These are phyloP conservation scores for Cyberlindnera samutprakarnensis DNA, from an alignment of 805 yeast genomes.

Conservation along the genomic window DNA sequence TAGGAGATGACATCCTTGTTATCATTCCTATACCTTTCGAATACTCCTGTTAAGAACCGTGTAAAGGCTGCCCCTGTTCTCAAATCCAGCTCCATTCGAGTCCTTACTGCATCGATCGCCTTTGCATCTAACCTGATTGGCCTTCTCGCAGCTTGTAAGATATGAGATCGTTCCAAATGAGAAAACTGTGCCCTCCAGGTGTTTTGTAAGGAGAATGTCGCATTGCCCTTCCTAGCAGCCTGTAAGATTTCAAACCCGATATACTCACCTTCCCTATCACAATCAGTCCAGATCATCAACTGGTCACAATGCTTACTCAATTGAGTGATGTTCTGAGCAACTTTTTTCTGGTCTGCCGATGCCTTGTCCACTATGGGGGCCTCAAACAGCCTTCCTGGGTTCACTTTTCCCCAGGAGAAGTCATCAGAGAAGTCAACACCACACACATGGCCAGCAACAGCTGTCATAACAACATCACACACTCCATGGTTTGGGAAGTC, in stretches of 20 bases:
- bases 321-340: slow-evolving; percentile 57
- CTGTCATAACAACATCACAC: slow-evolving; percentile 83
- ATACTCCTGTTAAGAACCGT: slow-evolving; percentile 57
- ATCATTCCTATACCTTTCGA: slow-evolving; percentile 23
- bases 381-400: slow-evolving; percentile 59
- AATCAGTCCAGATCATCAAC: slow-evolving; percentile 96
- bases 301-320: slow-evolving; percentile 56
- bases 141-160: slow-evolving; percentile 62
- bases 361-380: slow-evolving; percentile 50
- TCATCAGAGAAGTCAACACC: slow-evolving; percentile 56
- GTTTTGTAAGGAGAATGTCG: slow-evolving; percentile 35
- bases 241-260: slow-evolving; percentile 78
- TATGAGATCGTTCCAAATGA: slow-evolving; percentile 73
- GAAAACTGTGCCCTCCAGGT: slow-evolving; percentile 79
- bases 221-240: slow-evolving; percentile 51
- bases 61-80: slow-evolving; percentile 89
- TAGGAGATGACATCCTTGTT: slow-evolving; percentile 44
- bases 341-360: slow-evolving; percentile 34
- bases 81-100: slow-evolving; percentile 81
- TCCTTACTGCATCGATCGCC: slow-evolving; percentile 76
- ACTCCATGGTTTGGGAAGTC: slow-evolving; percentile 53
- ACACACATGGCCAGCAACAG: slow-evolving; percentile 83
- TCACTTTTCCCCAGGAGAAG: slow-evolving; percentile 49
- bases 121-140: slow-evolving; percentile 58
- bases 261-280: slow-evolving; percentile 94